Percentiles rank a stretch among this genome's conserved stretches.
Conservation (phyloP, 352 stramenopile genomes). For the Thalassiosira allenii region DNA sequence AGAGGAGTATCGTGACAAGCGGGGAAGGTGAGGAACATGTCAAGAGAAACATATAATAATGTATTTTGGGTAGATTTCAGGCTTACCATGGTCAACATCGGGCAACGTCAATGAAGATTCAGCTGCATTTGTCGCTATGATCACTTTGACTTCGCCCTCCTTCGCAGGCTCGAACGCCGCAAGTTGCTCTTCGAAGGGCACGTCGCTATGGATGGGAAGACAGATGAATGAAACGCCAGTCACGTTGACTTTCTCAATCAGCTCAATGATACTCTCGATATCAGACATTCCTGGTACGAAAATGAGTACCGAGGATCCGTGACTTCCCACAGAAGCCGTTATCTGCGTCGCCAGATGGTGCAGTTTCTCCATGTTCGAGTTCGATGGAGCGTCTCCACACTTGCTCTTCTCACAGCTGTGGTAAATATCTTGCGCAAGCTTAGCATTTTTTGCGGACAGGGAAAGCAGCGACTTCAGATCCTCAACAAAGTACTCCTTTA, state of each 20-base stretch:
- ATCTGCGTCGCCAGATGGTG: conserved; percentile 63
- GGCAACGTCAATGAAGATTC: conserved; percentile 88
- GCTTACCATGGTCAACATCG: conserved; percentile 88
- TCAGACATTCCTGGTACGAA: conserved; percentile 89
- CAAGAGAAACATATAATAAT: too few species aligned
- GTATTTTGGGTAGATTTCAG: too few species aligned
- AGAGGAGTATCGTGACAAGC: too few species aligned
- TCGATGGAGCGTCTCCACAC: conserved; percentile 55
- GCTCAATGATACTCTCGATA: conserved; percentile 87
- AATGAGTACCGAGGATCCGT: conserved; percentile 85
- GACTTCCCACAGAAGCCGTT: conserved; percentile 59
- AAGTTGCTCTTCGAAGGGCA: conserved; percentile 90
- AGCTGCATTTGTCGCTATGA: conserved; percentile 87
- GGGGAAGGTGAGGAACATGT: too few species aligned
- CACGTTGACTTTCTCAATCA: conserved; percentile 76
- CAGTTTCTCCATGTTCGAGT: conserved; percentile 61
- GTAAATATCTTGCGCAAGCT: conserved; percentile 55
- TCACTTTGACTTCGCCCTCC: conserved; percentile 76
- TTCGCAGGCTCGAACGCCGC: conserved; percentile 76
- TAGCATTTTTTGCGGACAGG: conserved; percentile 56
- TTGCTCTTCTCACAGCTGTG: conserved; percentile 62
- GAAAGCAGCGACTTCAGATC: conserved; percentile 65
- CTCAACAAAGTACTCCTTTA: conserved; percentile 85
- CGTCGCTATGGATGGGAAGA: conserved; percentile 88
- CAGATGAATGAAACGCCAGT: conserved; percentile 65